Evolutionary conservation across 129 eudicot genomes (phyloP), one percentile per base, ranked within the genome.

Genomic region (Flaveria bidentis): DNA sequence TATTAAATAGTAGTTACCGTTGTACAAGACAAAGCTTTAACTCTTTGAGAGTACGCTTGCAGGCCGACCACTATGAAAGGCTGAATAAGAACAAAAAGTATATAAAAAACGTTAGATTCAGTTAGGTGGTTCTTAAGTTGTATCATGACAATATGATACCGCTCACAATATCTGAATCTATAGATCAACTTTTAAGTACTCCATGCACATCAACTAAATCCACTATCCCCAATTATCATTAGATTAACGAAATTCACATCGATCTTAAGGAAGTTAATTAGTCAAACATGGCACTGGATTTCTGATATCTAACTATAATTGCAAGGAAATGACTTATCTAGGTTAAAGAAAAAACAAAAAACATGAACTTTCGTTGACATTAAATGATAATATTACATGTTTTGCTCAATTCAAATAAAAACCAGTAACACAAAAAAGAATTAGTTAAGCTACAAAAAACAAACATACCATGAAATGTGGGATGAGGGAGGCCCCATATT

Each of bases 401-500:
- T 26, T 56, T 15, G 18, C 63, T 18, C 42, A 14, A 8, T 50
- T 52, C 11, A 58, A 11, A 17, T 7, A 65, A 12, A 78, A 44
- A 69, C 49, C 16, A 39, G 12, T 47, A 18, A n/a, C 20, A 71
- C 23, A n/a, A 25, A 74, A 65, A 8, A 50, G 56, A 73, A 67
- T 4, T 2, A 65, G 15, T 18, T 8, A 44, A 33, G 42, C 22
- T 12, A 62, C 22, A 77, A 72, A 52, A 74, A 57, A 20, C 15
- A 55, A 12, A 20, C 82, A 67, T 85, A 93, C 98, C 98, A 91
- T 93, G 81, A 70, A 91, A 62, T 91, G 90, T 1, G 98, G 96
- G 58, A 93, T 88, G 83, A 93, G 93, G 14, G 98, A 88, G 42
- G 97, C 94, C 36, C 96, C 98, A 72, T 91, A 91, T 36, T 87